A percentile compares a stretch with the other conserved stretches of the same genome.
These are phyloP conservation scores for Allomyces arbusculus DNA, from an alignment of 192 early-diverging fungal species.

Conservation along the genomic window DNA sequence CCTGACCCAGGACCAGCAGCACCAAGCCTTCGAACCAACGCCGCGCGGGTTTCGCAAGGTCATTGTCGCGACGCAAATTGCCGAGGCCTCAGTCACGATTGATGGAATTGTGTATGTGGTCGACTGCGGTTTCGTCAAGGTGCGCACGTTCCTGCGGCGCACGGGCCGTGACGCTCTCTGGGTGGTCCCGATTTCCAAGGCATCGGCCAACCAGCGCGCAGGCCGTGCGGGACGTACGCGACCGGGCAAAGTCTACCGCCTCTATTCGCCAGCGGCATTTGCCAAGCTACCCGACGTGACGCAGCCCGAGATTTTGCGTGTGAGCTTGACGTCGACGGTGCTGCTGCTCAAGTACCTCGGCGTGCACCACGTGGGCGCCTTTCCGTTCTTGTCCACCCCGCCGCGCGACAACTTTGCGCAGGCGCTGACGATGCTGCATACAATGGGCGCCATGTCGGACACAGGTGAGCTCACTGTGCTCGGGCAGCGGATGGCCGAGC, in stretches of 20 bases:
- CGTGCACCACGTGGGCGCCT: constrained; percentile 56
- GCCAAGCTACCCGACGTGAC: background rate
- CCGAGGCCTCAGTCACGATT: constrained; percentile 63
- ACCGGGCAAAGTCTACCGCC: constrained; percentile 28
- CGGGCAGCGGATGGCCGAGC: constrained; percentile 46
- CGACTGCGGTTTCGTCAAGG: constrained; percentile 62
- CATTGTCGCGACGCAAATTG: constrained; percentile 74
- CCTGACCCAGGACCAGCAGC: too few species aligned
- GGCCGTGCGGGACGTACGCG: constrained; percentile 23
- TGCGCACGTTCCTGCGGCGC: constrained; percentile 2
- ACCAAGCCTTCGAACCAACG: constrained; percentile 33
- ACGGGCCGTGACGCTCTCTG: constrained; percentile 3
- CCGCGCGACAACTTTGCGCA: constrained; percentile 47
- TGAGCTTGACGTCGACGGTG: constrained; percentile 41
- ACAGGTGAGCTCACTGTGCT: constrained; percentile 44
- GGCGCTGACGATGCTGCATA: constrained; percentile 36
- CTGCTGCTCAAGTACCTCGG: constrained; percentile 62
- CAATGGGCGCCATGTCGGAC: constrained; percentile 48
- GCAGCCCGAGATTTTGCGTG: constrained; percentile 5
- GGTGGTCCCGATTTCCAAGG: constrained; percentile 17
- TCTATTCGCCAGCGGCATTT: constrained; percentile 24
- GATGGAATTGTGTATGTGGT: constrained; percentile 56
- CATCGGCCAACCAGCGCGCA: constrained; percentile 20
- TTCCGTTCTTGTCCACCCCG: constrained; percentile 58
- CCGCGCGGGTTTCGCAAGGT: constrained; percentile 47